Evolutionary conservation across 805 yeast genomes (phyloP), one percentile per base, ranked within the genome.

Genomic region (Cyberlindnera lachancei): DNA sequence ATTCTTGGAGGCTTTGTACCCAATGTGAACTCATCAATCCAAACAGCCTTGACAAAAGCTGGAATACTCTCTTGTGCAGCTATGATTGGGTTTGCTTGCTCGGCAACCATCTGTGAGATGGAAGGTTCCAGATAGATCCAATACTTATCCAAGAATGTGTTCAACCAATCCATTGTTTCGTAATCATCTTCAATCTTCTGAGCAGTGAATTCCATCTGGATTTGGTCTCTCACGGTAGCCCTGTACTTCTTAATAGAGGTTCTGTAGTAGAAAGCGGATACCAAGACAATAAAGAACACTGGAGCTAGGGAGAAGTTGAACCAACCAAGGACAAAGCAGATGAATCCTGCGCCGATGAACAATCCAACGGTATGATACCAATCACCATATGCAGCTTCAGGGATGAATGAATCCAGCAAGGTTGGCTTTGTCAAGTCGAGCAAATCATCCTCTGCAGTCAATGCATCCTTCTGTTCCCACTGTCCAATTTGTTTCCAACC

Each of bases 401-500:
- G 94, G 33, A 92, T 60, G 48, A 79, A 72, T 37, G 73, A 68
- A 49, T 87, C 96, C 37, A 88, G 62, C 22, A 82, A 49, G 0
- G 96, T 84, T 15, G 86, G 76, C 16, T 73, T 70, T 16, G 79
- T 68, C 45, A 87, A 62, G 55, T 87, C 95, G 41, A 72, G 67
- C 35, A 77, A 62, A 46, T 79, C 83, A 53, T 85, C 94, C 23
- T 79, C 83, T 10, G 57, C 56, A 7, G 73, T 75, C 44, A 84
- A 61, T 2, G 62, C 60, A 53, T 81, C 88, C 25, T 70, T 68
- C 36, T 75, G 75, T 50, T 78, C 83, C 80, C 86, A 90, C 14
- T 86, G 83, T 8, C 92, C 90, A 32, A 84, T 87, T 56, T 88
- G 95, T 53, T 80, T 84, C 97, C 97, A 90, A 21, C 97, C 97